A percentile compares a stretch with the other conserved stretches of the same genome.
Evolutionary conservation across 2,329 filamentous ascomycete genomes (phyloP).

Genomic region (Chlorencoelia australis): DNA sequence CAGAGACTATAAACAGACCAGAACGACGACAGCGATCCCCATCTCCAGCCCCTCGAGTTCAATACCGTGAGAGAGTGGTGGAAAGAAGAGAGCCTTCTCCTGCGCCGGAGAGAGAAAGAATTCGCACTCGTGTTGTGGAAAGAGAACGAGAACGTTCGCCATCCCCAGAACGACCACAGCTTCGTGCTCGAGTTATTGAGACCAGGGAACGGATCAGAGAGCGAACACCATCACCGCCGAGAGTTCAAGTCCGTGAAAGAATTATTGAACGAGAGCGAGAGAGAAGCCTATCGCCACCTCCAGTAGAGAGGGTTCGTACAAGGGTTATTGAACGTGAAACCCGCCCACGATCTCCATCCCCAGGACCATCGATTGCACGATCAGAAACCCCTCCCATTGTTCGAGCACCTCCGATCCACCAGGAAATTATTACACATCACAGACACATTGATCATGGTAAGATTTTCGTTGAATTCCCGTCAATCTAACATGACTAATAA

Average conservation of each 20-base stretch:
- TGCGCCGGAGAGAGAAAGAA: conserved; percentile 7
- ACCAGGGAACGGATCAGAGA: conserved; percentile 23
- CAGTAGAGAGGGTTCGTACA: conserved; percentile 21
- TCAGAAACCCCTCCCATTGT: conserved; percentile 41
- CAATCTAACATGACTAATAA: conserved; percentile 2
- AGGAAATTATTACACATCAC: conserved; percentile 76
- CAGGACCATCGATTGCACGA: conserved; percentile 18
- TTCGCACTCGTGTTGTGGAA: conserved; percentile 17
- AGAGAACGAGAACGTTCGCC: conserved; percentile 21
- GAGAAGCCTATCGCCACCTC: conserved; percentile 20
- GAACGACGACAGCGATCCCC: conserved; percentile 23
- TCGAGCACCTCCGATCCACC: conserved; percentile 68
- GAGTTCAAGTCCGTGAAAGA: conserved; percentile 22
- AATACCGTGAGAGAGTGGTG: conserved; percentile 20
- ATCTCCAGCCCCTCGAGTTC: conserved; percentile 20
- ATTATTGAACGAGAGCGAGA: conserved; percentile 21
- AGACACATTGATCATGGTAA: conserved; percentile 78
- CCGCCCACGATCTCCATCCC: conserved; percentile 15
- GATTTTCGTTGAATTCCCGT: conserved; percentile 20
- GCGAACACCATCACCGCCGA: conserved; percentile 21
- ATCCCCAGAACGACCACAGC: conserved; percentile 20
- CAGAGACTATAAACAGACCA: conserved; percentile 19
- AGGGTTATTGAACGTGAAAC: conserved; percentile 15
- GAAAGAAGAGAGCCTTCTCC: conserved; percentile 16
- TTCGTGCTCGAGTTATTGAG: conserved; percentile 24